Evolutionary conservation across 352 stramenopile genomes (phyloP).

Genomic region (Hyaloperonospora arabidopsidis): DNA sequence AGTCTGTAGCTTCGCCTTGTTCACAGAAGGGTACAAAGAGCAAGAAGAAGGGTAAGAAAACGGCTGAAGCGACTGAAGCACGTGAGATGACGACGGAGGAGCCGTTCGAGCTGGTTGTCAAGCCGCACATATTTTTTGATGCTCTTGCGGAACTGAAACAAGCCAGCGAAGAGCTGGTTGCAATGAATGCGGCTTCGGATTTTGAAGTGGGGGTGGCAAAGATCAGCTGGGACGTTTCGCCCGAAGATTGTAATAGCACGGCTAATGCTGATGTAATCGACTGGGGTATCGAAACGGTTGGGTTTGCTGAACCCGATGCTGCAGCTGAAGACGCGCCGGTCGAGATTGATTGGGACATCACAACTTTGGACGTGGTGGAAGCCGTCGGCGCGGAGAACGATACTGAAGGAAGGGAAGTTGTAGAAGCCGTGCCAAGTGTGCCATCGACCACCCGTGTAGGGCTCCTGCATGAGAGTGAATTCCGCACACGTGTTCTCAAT

Average conservation of each 20-base stretch:
- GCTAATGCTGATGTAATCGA: slow-evolving; percentile 40
- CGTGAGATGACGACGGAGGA: slow-evolving; percentile 16
- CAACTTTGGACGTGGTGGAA: slow-evolving; percentile 36
- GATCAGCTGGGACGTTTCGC: slow-evolving; percentile 70
- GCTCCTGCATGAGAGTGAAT: slow-evolving; percentile 47
- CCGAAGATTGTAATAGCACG: slow-evolving; percentile 33
- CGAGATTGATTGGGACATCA: slow-evolving; percentile 76
- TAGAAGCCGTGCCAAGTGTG: slow-evolving; percentile 7
- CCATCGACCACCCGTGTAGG: slow-evolving; percentile 32
- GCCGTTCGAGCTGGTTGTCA: slow-evolving; percentile 31
- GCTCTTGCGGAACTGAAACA: slow-evolving; percentile 44
- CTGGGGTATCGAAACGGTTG: slow-evolving; percentile 54
- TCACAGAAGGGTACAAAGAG: slow-evolving; percentile 46
- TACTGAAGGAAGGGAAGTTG: slow-evolving; percentile 5
- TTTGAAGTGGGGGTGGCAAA: slow-evolving; percentile 51
- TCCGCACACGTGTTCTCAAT: slow-evolving; percentile 55
- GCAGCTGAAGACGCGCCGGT: slow-evolving; percentile 28
- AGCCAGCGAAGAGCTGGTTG: slow-evolving; percentile 33
- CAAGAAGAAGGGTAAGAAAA: slow-evolving; percentile 27
- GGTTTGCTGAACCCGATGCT: slow-evolving; percentile 13
- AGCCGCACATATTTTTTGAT: slow-evolving; percentile 45
- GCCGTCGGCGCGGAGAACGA: slow-evolving; percentile 9
- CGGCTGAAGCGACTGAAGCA: slow-evolving; percentile 10
- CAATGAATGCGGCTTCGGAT: slow-evolving; percentile 22
- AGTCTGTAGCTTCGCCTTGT: slow-evolving; percentile 8